Evolutionary conservation across 116 monocot genomes (phyloP), one percentile per base, ranked within the genome.

Genomic region (Cymodocea nodosa): DNA sequence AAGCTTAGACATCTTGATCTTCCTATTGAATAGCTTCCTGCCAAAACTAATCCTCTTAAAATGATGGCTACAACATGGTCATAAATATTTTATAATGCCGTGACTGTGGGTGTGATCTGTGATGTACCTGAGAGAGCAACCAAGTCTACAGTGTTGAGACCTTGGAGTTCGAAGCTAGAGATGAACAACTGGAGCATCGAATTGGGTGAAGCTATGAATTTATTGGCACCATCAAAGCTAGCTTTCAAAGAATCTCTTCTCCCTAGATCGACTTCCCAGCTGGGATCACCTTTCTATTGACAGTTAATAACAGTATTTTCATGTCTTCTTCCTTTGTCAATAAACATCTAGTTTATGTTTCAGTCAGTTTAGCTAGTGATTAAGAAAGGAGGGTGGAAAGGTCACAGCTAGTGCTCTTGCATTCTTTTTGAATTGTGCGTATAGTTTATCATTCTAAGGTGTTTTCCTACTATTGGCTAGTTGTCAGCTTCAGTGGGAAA

Each of bases 201-300:
- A 59, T 87, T 87, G 17, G 87, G 87, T 5, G 84, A 73, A 65
- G 87, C 81, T 51, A 87, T 83, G 60, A 70, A 74, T n/a, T 70
- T 55, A 68, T 79, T 87, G 20, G 87, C 81, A 23, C 11, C 70
- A 35, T 58, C 61, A 15, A 86, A 25, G 62, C 83, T 86, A 25
- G 87, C 87, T 66, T 62, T 76, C 51, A 79, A 60, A 4, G 87
- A 87, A 59, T 87, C 84, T 65, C 68, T 83, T 56, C 87, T 74
- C 5, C 87, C 87, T 15, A 84, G 61, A 11, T 62, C 51, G 23
- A 84, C 87, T 54, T 78, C 81, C 87, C 87, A 87, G n/a, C 66
- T 76, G 25, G 87, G 84, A 4, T 84, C 87, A 2, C 84, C 84
- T 78, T 81, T 76, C 87, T 87, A 50, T 39, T 48, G 50, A 50